Base-by-base conservation (phyloP, 371 early-diverging fungal genomes). In the Syncephalastrum contaminatum region DNA sequence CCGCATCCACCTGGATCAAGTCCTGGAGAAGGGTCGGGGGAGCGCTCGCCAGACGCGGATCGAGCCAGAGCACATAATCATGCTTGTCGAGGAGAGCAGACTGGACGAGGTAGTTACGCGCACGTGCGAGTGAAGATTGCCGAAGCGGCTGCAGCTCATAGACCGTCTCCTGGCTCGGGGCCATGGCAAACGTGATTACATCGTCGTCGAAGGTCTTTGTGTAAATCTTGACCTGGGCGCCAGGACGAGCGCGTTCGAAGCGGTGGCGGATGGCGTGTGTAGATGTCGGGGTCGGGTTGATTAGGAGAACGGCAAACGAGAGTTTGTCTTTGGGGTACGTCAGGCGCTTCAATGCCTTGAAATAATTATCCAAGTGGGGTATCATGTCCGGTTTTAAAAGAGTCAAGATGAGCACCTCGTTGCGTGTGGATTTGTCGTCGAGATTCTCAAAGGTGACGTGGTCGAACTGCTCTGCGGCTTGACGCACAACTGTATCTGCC, bases 51-150 rank as follows among this genome's bases (percentile, higher is more conserved):
- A 83, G 64, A 49, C 77, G 73, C 12, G 75, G 77, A 45, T 85
- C 83, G 5, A 83, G 58, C 78, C 83, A 82, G 25, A 85, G 57
- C 10, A 82, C 78, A 81, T 84, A 83, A 19, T 79, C 67, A 43
- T 66, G 51, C 40, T 75, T 70, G 39, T 77, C 65, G 24, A 52
- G 59, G 0, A 83, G 57, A 5, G 82, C 77, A 12, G 77, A 61
- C 7, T 79, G 70, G 50, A 81, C 53, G 49, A 83, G 52, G 45
- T 73, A 78, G 39, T 82, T 83, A 56, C 75, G 73, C 4, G 82
- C 75, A 20, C 74, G 70, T 12, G 82, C 82, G 67, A 82, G 69
- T 51, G 75, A 64, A 4, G 66, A 66, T 30, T 77, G 66, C 54
- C 74, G 72, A 24, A 69, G 53, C n/a, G 62, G 62, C 59, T 84